Conservation (phyloP, 2,329 filamentous ascomycete species). For the Penicillium brevicompactum region DNA sequence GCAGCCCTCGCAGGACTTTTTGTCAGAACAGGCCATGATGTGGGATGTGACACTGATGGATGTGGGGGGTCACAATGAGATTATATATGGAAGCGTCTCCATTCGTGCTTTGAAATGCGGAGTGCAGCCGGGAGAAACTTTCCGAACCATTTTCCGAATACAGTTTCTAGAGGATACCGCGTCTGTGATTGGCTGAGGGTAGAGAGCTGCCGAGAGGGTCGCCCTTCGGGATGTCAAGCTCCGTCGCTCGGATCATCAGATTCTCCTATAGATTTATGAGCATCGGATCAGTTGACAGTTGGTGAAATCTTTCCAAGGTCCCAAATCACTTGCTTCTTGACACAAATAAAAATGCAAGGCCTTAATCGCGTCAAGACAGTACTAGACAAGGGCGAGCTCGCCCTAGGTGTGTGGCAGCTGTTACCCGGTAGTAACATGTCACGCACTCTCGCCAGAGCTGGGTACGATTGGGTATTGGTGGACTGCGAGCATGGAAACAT, state of each 20-base stretch:
- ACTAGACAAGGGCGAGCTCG: constrained; percentile 50
- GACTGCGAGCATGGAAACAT: constrained; percentile 61
- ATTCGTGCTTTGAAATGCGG: constrained; percentile 11
- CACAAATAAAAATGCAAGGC: constrained; percentile 51
- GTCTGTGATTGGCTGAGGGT: background rate
- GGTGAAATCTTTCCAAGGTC: background rate
- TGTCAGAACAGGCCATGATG: constrained; percentile 15
- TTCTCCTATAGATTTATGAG: background rate
- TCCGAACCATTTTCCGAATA: constrained; percentile 4
- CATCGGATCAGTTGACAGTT: no score
- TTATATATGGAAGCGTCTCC: constrained; percentile 7
- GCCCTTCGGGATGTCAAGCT: constrained; percentile 9
- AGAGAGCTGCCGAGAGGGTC: constrained; percentile 8
- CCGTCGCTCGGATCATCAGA: constrained; percentile 8
- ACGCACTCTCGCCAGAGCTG: constrained; percentile 54
- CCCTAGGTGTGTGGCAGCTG: constrained; percentile 62
- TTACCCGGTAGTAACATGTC: constrained; percentile 58
- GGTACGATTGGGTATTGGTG: constrained; percentile 58
- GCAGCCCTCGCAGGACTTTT: constrained; percentile 38
- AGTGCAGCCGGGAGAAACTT: constrained; percentile 1
- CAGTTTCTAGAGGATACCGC: background rate
- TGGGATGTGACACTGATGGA: background rate
- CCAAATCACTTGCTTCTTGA: background rate
- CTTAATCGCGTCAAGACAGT: constrained; percentile 57
- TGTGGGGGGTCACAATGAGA: background rate